phyloP scores from a whole-genome alignment of 192 early-diverging fungal species.

The Rhizophlyctis rosea region DNA sequence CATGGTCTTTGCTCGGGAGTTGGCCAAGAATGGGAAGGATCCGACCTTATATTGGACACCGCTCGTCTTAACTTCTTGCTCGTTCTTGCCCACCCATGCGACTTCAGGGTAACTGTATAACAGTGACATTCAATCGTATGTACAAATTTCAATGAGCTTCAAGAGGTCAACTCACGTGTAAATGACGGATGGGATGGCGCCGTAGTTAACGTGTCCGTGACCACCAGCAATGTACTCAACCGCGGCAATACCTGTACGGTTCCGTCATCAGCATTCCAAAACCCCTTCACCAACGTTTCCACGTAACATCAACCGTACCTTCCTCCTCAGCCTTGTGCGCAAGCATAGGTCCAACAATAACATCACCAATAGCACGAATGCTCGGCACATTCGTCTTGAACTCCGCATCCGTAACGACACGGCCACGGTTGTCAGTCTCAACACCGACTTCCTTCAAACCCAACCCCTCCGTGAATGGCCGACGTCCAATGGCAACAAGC shows the following conservation, averaged over 20 bases:
- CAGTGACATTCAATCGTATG: slow-evolving; percentile 38
- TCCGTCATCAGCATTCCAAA: too few relatives aligned
- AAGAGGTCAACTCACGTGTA: slow-evolving; percentile 55
- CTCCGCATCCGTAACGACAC: slow-evolving; percentile 78
- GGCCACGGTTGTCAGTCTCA: slow-evolving; percentile 80
- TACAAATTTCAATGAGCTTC: slow-evolving; percentile 5
- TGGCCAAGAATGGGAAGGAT: slow-evolving; percentile 92
- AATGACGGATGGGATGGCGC: slow-evolving; percentile 95
- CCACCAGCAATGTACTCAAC: slow-evolving; percentile 89
- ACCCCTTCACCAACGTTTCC: too few relatives aligned
- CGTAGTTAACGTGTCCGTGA: slow-evolving; percentile 98
- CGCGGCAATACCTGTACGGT: slow-evolving; percentile 75
- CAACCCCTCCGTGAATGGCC: slow-evolving; percentile 89
- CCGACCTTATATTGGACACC: slow-evolving; percentile 88
- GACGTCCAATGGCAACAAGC: slow-evolving; percentile 90
- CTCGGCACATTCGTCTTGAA: slow-evolving; percentile 83
- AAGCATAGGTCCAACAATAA: slow-evolving; percentile 94
- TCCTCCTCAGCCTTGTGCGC: slow-evolving; percentile 99
- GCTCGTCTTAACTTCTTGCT: slow-evolving; percentile 85
- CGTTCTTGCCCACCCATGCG: slow-evolving; percentile 97
- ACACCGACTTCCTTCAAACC: slow-evolving; percentile 91
- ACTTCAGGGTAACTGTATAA: slow-evolving; percentile 78
- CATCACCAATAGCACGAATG: slow-evolving; percentile 97
- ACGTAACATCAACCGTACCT: slow-evolving; percentile 45
- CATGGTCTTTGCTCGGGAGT: slow-evolving; percentile 97